Conservation (phyloP, 768 basidiomycete species). For the Leccinum subgranulosum region DNA sequence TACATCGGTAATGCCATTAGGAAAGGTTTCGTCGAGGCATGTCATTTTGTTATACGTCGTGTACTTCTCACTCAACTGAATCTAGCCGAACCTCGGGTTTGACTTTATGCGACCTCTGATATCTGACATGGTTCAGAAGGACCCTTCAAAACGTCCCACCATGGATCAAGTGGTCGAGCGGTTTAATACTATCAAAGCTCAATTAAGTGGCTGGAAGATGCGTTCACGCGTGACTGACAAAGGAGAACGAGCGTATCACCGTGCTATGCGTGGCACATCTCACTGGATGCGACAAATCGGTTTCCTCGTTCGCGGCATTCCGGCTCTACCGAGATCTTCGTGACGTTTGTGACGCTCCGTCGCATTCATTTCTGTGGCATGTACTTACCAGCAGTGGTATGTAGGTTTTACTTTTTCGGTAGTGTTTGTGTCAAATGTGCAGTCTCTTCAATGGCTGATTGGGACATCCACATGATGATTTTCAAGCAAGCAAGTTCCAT, state of each 20-base stretch:
- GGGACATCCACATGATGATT: no score
- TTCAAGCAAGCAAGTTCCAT: no score
- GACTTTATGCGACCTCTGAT: constrained; percentile 18
- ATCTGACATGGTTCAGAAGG: constrained; percentile 29
- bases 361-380: no score
- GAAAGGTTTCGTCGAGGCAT: no score
- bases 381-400: no score
- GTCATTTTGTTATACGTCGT: no score
- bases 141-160: constrained; percentile 35
- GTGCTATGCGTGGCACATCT: constrained; percentile 1
- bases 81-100: no score
- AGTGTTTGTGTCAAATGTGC: no score
- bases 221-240: constrained; percentile 23
- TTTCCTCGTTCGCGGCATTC: constrained; percentile 15
- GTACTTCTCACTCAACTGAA: no score
- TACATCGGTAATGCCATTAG: neutral
- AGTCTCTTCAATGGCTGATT: no score
- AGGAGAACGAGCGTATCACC: neutral
- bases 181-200: neutral
- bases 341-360: neutral
- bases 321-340: constrained; percentile 15
- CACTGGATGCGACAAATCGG: constrained; percentile 26
- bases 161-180: constrained; percentile 30
- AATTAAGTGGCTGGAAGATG: constrained; percentile 22
- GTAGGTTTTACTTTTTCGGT: no score